These are phyloP conservation scores for Globisporangium cederbergense DNA, from an alignment of 352 stramenopile species.

Conservation along the genomic window DNA sequence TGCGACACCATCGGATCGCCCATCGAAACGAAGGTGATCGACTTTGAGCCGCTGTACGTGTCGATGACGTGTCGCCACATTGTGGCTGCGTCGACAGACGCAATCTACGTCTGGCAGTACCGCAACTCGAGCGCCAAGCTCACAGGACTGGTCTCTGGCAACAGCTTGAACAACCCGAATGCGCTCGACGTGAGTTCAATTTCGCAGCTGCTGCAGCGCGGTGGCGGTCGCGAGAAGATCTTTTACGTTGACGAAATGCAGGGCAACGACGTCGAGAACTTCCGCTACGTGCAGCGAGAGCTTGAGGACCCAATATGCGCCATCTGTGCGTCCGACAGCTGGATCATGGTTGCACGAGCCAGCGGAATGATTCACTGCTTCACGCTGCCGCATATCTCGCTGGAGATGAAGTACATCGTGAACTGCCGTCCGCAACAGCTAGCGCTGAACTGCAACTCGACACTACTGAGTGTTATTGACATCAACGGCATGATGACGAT, in stretches of 20 bases:
- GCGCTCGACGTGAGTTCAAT: slow-evolving; percentile 55
- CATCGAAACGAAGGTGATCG: slow-evolving; percentile 82
- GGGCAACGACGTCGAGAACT: slow-evolving; percentile 67
- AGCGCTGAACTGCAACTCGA: slow-evolving; percentile 88
- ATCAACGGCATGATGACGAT: slow-evolving; percentile 86
- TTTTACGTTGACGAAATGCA: slow-evolving; percentile 89
- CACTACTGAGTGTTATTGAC: slow-evolving; percentile 87
- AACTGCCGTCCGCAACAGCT: slow-evolving; percentile 76
- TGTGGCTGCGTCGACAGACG: slow-evolving; percentile 70
- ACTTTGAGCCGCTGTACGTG: slow-evolving; percentile 82
- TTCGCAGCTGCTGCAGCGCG: slow-evolving; percentile 58
- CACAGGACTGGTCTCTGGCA: slow-evolving; percentile 50
- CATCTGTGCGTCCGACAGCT: slow-evolving; percentile 81
- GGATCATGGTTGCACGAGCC: slow-evolving; percentile 78
- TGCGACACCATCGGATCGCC: slow-evolving; percentile 84
- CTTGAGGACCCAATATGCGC: slow-evolving; percentile 85
- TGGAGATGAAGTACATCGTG: slow-evolving; percentile 90
- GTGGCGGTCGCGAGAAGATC: slow-evolving; percentile 80
- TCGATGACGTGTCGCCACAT: slow-evolving; percentile 87
- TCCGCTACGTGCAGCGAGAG: slow-evolving; percentile 62
- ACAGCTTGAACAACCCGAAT: slow-evolving; percentile 25
- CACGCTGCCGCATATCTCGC: slow-evolving; percentile 88
- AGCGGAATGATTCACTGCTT: slow-evolving; percentile 88
- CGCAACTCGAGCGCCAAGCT: slow-evolving; percentile 78
- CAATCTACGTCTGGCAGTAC: slow-evolving; percentile 94